Conservation (phyloP, 164 flowering plant species). For the Cinnamomum chago region DNA sequence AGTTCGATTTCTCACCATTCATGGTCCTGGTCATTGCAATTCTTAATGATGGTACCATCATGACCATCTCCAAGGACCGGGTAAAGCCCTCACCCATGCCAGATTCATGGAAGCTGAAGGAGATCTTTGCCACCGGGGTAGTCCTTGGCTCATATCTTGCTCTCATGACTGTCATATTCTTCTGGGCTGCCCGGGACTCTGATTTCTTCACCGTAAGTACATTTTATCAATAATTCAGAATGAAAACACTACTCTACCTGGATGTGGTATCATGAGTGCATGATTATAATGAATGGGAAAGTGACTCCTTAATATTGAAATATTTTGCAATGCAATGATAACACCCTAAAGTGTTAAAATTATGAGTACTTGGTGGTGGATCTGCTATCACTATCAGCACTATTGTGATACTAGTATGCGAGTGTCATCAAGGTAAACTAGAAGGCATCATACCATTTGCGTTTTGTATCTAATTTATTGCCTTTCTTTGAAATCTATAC, state of each 20-base stretch:
- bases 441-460: background rate
- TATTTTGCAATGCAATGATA: too few relatives aligned
- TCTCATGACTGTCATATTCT: constrained; percentile 59
- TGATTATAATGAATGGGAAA: too few relatives aligned
- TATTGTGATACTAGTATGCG: background rate
- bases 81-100: constrained; percentile 92
- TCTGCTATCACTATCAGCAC: too few relatives aligned
- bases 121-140: constrained; percentile 69
- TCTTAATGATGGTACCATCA: constrained; percentile 91
- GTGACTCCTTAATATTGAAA: too few relatives aligned
- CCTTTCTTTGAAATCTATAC: constrained; percentile 4
- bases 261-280: too few relatives aligned
- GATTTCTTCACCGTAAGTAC: constrained; percentile 60
- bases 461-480: background rate
- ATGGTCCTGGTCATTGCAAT: constrained; percentile 84
- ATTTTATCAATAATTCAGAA: background rate
- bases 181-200: constrained; percentile 44
- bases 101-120: constrained; percentile 81
- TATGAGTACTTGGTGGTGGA: too few relatives aligned
- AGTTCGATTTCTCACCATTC: constrained; percentile 92
- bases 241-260: too few relatives aligned
- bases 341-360: too few relatives aligned
- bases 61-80: constrained; percentile 93
- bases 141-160: constrained; percentile 73
- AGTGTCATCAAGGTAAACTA: background rate